A percentile compares a stretch with the other conserved stretches of the same genome.
Evolutionary conservation across 1,284 basidiomycete species (phyloP).

Genomic region (Irpex sp.): DNA sequence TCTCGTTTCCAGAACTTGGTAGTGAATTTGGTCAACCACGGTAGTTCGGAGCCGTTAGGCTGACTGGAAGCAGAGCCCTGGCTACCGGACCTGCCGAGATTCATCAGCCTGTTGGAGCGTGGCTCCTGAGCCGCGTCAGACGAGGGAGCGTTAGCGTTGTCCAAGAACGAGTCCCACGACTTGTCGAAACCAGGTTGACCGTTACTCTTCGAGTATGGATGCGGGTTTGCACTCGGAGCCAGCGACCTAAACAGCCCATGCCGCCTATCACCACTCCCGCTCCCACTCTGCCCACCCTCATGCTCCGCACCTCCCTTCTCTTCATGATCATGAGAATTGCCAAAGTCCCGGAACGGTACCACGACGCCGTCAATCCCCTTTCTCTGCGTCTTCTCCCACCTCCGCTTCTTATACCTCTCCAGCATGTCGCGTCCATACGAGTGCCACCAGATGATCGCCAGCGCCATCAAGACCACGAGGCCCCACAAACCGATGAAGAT

Average conservation of each 20-base stretch:
- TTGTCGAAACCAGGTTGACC: slow-evolving; percentile 35
- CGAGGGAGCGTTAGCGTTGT: slow-evolving; percentile 27
- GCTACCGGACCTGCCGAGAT: slow-evolving; percentile 35
- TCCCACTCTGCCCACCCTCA: neutral
- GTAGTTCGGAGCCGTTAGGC: slow-evolving; percentile 2
- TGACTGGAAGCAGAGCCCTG: slow-evolving; percentile 25
- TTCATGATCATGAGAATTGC: neutral
- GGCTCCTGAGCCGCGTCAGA: slow-evolving; percentile 8
- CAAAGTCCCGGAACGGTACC: slow-evolving; percentile 34
- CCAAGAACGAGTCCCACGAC: slow-evolving; percentile 51
- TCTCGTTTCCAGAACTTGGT: slow-evolving; percentile 24
- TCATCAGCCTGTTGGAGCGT: slow-evolving; percentile 39
- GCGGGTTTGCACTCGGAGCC: slow-evolving; percentile 24
- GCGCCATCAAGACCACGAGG: slow-evolving; percentile 71
- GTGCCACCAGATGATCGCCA: slow-evolving; percentile 64
- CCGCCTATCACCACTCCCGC: slow-evolving; percentile 32
- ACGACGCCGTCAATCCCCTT: slow-evolving; percentile 41
- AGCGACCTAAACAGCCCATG: slow-evolving; percentile 36
- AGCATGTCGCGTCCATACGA: slow-evolving; percentile 49
- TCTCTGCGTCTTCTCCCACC: slow-evolving; percentile 51
- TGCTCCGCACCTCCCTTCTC: neutral
- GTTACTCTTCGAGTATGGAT: slow-evolving; percentile 26
- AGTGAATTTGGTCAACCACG: slow-evolving; percentile 22
- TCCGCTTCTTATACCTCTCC: slow-evolving; percentile 43
- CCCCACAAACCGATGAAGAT: slow-evolving; percentile 82